Conservation (phyloP, 371 early-diverging fungal genomes). For the Mortierella sp. region DNA sequence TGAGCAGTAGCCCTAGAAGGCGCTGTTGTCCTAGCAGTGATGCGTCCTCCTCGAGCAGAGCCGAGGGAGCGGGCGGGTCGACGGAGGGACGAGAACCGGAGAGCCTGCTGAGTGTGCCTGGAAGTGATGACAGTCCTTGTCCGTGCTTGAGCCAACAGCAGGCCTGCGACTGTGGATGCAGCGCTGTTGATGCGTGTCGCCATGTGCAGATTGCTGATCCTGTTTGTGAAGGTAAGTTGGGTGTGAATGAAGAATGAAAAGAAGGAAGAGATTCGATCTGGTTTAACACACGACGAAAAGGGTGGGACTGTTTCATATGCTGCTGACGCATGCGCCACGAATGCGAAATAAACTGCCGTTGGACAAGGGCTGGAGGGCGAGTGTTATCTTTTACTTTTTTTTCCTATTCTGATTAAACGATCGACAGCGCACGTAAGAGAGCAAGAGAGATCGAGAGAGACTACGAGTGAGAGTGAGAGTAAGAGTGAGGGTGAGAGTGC, state of each 20-base stretch:
- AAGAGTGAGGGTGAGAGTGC: no score
- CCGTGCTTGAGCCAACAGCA: constrained; percentile 18
- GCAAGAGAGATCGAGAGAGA: no score
- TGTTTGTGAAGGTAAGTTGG: background rate
- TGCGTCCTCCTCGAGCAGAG: constrained; percentile 33
- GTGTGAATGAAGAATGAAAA: background rate
- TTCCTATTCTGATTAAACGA: background rate
- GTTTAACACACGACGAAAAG: background rate
- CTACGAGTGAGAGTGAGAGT: no score
- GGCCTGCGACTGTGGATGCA: constrained; percentile 5
- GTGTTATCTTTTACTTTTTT: background rate
- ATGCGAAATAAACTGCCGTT: background rate
- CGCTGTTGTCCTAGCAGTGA: constrained; percentile 28
- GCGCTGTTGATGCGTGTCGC: background rate
- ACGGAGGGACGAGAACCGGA: constrained; percentile 9
- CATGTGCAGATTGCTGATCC: background rate
- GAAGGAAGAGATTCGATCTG: background rate
- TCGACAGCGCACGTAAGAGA: no score
- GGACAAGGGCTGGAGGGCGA: no score
- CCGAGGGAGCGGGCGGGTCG: background rate
- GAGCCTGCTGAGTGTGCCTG: background rate
- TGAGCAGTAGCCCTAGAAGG: constrained; percentile 27
- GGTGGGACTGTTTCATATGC: background rate
- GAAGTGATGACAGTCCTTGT: background rate
- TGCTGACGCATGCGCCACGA: background rate